A percentile compares a stretch with the other conserved stretches of the same genome.
These are phyloP conservation scores for Cinnamomum micranthum DNA, from an alignment of 164 flowering plant genomes.

Conservation along the genomic window DNA sequence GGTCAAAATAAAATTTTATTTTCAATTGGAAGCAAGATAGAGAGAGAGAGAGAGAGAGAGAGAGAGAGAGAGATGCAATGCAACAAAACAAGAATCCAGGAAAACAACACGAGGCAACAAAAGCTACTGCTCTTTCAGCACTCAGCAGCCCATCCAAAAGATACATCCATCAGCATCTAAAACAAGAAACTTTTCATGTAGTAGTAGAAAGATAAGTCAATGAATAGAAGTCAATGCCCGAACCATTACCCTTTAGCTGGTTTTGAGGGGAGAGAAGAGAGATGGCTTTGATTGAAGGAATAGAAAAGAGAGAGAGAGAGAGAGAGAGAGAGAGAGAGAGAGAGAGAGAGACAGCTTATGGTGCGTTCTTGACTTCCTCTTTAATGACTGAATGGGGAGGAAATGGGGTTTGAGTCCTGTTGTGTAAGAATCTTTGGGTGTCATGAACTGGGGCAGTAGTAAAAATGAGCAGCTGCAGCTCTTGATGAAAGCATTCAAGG, in stretches of 20 bases:
- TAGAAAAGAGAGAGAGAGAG: neutral
- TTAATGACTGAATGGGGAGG: conserved; percentile 8
- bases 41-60: no score
- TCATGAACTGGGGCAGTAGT: conserved; percentile 16
- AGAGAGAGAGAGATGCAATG: neutral
- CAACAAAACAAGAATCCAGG: neutral
- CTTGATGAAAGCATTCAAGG: conserved; percentile 56
- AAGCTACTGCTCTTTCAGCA: neutral
- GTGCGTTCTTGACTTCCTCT: conserved; percentile 91
- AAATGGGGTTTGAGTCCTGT: conserved; percentile 5
- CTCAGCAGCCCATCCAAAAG: neutral
- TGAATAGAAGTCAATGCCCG: conserved; percentile 30
- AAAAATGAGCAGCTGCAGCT: conserved; percentile 21
- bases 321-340: neutral
- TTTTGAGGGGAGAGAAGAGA: neutral
- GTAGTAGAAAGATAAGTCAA: conserved; percentile 2
- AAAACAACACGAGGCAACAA: neutral
- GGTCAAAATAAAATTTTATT: no score
- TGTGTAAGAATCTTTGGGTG: conserved; percentile 11
- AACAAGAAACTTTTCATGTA: neutral
- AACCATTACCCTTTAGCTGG: conserved; percentile 23
- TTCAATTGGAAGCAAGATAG: no score
- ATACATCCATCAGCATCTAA: neutral
- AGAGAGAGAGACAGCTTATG: conserved; percentile 29
- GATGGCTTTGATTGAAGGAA: no score